A percentile compares a stretch with the other conserved stretches of the same genome.
These are phyloP conservation scores for Carallia pectinifolia DNA, from an alignment of 345 rosid genomes.

Conservation along the genomic window DNA sequence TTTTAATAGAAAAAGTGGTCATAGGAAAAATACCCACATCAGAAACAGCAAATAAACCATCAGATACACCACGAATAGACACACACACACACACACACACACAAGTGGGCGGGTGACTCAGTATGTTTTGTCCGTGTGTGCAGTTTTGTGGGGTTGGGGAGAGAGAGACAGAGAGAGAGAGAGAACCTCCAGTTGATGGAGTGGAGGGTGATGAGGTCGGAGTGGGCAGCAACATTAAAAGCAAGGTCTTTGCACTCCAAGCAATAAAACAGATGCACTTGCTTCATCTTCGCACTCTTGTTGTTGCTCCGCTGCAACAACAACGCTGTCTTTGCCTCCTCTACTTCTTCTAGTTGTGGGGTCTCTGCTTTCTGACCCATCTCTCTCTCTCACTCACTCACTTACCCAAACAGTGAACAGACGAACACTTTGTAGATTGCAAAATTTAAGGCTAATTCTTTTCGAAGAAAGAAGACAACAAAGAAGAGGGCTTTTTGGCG, in stretches of 20 bases:
- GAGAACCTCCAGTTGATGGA: conserved; percentile 93
- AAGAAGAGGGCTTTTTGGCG: too few species aligned
- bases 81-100: not conserved
- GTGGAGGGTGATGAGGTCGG: conserved; percentile 71
- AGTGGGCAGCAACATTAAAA: conserved; percentile 62
- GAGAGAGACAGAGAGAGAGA: not conserved
- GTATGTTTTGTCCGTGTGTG: not conserved
- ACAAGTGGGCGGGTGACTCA: not conserved
- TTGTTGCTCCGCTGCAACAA: not conserved
- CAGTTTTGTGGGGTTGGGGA: not conserved
- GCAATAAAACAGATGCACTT: conserved; percentile 86
- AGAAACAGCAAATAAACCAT: too few species aligned
- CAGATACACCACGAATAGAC: not conserved
- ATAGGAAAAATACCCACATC: too few species aligned
- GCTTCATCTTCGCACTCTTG: conserved; percentile 48
- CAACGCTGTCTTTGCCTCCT: too few species aligned
- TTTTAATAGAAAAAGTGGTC: too few species aligned
- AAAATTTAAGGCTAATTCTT: too few species aligned
- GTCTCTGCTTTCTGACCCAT: too few species aligned
- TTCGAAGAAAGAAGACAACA: too few species aligned
- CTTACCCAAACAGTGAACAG: too few species aligned
- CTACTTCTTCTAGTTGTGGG: too few species aligned
- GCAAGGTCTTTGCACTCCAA: conserved; percentile 89
- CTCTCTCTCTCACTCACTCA: too few species aligned
- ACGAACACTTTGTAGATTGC: too few species aligned